Percentiles rank a stretch among this genome's conserved stretches.
Conservation (phyloP, 257 asterid species). For the Nicotiana noctiflora region DNA sequence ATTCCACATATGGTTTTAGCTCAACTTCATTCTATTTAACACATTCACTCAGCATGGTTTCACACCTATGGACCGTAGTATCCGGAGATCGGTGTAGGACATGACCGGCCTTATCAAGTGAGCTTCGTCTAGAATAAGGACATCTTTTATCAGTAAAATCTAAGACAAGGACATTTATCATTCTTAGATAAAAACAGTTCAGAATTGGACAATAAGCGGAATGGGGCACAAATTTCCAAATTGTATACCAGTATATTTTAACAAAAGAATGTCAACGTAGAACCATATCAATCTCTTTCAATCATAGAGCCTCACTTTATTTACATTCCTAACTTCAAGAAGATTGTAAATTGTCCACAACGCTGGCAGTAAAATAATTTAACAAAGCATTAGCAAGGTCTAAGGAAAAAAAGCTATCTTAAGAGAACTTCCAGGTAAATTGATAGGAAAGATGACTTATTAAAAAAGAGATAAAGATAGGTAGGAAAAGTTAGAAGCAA, state of each 20-base stretch:
- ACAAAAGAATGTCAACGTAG: background rate
- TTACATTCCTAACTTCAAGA: background rate
- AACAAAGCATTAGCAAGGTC: background rate
- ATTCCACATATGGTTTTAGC: background rate
- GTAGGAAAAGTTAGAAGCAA: background rate
- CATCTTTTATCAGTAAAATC: background rate
- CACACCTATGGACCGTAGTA: background rate
- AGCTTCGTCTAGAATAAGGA: too few relatives aligned
- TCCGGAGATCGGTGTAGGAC: background rate
- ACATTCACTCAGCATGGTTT: background rate
- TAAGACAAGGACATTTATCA: background rate
- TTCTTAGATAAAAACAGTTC: background rate
- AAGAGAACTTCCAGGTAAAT: background rate
- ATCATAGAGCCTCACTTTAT: background rate
- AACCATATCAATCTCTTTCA: background rate
- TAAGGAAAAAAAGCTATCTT: background rate
- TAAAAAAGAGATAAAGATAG: background rate
- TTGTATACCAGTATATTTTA: background rate
- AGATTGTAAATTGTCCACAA: background rate
- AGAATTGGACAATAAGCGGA: background rate
- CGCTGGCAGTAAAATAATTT: background rate
- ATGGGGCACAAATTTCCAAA: slow-evolving; percentile 1
- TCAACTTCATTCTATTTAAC: background rate
- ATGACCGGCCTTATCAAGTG: background rate
- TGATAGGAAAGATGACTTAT: background rate